Base-by-base conservation (phyloP, 306 rosid genomes). In the Ceratonia siliqua region DNA sequence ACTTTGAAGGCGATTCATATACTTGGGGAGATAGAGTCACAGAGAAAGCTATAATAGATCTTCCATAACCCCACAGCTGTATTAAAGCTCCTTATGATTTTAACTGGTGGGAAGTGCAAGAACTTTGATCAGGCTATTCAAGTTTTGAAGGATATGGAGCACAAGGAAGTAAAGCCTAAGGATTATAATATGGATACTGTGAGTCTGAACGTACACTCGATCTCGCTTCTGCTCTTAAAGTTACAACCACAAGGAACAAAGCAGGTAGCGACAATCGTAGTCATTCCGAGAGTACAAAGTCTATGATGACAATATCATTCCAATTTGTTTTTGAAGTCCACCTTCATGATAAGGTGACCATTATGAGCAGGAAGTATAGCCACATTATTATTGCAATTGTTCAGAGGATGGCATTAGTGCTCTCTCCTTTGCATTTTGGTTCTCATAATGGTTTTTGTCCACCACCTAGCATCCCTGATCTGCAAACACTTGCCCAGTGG, bases 271-370 rank as follows among this genome's bases (percentile, higher is more conserved):
- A 87, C 30, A 87, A 52, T 59, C 76, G 87, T 68, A 87, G 87
- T 18, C 79, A 82, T 53, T 82, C 81, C 21, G 95, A 93, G 28
- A 90, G 70, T 79, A 77, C 93, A 68, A 94, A 94, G 79, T 94
- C 99, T 73, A 96, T 94, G 65, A 92, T 94, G 99, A 94, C 99
- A 73, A 94, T 94, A 64, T 97, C 99, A 36, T 94, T 94, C 86
- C 99, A 94, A 75, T 92, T 94, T 77, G 96, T 96, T 64, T 94
- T 86, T 74, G 97, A 92, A 70, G 80, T 86, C 73, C 97, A 92
- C 70, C 96, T 94, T 82, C 97, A 94, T 75, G 97, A 94, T 39
- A 94, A 69, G 65, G 86, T 94, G 55, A 92, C 96, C 7, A 75
- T 87, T 18, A 94, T 94, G 97, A 97, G 96, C 22, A 62, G 99